Percentiles rank a stretch among this genome's conserved stretches.
Conservation (phyloP, 805 yeast genomes). For the Schwanniomyces occidentalis region DNA sequence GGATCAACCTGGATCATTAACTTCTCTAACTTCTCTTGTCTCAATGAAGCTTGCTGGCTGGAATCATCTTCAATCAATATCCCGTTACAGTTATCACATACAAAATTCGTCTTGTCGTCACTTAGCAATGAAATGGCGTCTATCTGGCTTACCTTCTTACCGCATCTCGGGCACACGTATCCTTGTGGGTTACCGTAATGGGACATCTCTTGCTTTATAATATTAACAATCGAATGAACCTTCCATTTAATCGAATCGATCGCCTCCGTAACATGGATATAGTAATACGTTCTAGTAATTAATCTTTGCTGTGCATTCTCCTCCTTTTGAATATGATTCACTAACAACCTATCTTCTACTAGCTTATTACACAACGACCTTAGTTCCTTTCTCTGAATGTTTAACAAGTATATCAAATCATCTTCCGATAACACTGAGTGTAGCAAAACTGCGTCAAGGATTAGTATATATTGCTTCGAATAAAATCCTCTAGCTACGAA, state of each 20-base stretch:
- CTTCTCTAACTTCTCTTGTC: conserved; percentile 77
- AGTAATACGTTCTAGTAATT: conserved; percentile 77
- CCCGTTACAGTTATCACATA: conserved; percentile 82
- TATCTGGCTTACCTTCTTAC: conserved; percentile 74
- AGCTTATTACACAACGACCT: conserved; percentile 78
- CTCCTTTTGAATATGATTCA: conserved; percentile 65
- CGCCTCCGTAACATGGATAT: conserved; percentile 87
- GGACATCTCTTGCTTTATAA: conserved; percentile 78
- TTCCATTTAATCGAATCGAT: conserved; percentile 97
- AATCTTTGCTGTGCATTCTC: conserved; percentile 59
- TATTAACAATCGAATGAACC: conserved; percentile 79
- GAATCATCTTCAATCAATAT: conserved; percentile 84
- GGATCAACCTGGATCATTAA: conserved; percentile 91
- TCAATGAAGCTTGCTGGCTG: conserved; percentile 73
- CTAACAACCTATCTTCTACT: conserved; percentile 79
- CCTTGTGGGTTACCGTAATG: conserved; percentile 92
- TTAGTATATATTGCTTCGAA: conserved; percentile 75
- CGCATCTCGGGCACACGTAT: conserved; percentile 85
- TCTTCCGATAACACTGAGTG: conserved; percentile 93
- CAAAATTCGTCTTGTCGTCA: conserved; percentile 75
- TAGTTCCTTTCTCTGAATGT: conserved; percentile 83
- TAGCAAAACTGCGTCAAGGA: conserved; percentile 81
- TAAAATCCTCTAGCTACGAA: conserved; percentile 87
- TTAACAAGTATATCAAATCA: conserved; percentile 77
- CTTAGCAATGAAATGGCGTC: conserved; percentile 84